Base-by-base conservation (phyloP, 768 basidiomycete species). In the Rubroboletus satanas region DNA sequence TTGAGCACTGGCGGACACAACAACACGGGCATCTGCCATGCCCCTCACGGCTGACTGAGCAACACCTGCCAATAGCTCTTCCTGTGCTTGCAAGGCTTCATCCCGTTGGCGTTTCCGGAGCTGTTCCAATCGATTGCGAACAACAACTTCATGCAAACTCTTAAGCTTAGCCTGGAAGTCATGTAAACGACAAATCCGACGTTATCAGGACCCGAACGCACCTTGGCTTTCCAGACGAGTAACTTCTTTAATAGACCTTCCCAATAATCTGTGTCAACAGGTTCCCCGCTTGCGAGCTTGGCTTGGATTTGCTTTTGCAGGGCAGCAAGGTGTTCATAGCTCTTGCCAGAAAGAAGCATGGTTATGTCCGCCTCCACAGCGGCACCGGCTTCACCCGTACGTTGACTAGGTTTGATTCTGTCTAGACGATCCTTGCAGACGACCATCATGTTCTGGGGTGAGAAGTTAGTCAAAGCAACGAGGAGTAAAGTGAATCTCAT, bases 231-330 rank as follows among this genome's bases (percentile, higher is more conserved):
- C 87, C 92, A 97, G 4, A 98, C 96, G 23, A 98, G 76, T 33
- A 99, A 71, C 69, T 90, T 97, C 71, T 93, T 90, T 53, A 98
- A 72, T 8, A 99, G 74, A 45, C 84, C 80, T 72, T 98, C 97
- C 97, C 97, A 99, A 67, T 98, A 99, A 70, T 99, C 97, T 11
- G 85, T 90, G 71, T 99, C 97, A 35, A 99, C 82, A 2, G 94
- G 94, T 72, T 98, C 95, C 33, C 94, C 92, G 59, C 93, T 92
- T 0, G 83, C 76, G 4, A 98, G 81, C 71, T 98, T 98, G 48
- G 79, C 80, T 65, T 94, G 93, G 11, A 98, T 87, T 65, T 87
- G 86, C 53, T 82, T 80, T 71, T 99, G 97, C 45, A 99, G 77
- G 31, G 79, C 79, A 26, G 81, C 79, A 39, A 99, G 81, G 60